A percentile compares a stretch with the other conserved stretches of the same genome.
These are phyloP conservation scores for Pyrenophora tritici-repentis DNA, from an alignment of 2,329 filamentous ascomycete species.

Conservation along the genomic window DNA sequence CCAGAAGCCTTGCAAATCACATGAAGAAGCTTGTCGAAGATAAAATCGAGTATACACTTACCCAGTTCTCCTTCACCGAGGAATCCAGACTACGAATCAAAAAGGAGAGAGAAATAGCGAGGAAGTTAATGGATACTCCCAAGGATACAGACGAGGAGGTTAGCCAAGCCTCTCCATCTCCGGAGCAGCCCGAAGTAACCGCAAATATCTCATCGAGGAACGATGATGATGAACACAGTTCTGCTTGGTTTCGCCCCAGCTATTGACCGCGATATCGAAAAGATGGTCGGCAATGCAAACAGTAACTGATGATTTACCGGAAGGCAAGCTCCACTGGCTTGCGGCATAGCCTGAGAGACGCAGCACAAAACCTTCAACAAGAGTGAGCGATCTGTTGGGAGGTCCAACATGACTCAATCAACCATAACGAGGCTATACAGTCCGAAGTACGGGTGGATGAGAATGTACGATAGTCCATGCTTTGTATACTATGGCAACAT, in stretches of 20 bases:
- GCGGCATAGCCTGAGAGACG: slow-evolving; percentile 1
- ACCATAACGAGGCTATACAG: slow-evolving; percentile 1
- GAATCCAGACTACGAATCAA: slow-evolving; percentile 11
- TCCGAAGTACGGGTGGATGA: background rate
- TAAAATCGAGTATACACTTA: slow-evolving; percentile 69
- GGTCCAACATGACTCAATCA: background rate
- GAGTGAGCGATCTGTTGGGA: slow-evolving; percentile 6
- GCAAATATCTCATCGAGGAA: slow-evolving; percentile 13
- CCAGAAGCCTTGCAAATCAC: slow-evolving; percentile 75
- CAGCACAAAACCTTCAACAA: background rate
- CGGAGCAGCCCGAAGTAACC: slow-evolving; percentile 15
- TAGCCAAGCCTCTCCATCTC: slow-evolving; percentile 9
- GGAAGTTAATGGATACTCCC: slow-evolving; percentile 6
- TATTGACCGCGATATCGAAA: too few relatives aligned
- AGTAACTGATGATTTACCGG: slow-evolving; percentile 22
- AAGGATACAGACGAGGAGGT: background rate
- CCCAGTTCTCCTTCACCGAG: slow-evolving; percentile 57
- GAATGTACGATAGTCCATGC: background rate
- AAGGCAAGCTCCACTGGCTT: slow-evolving; percentile 2
- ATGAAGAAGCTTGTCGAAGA: slow-evolving; percentile 78
- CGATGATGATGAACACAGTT: too few relatives aligned
- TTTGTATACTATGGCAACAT: background rate
- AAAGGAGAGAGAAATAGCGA: slow-evolving; percentile 10
- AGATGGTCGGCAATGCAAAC: too few relatives aligned
- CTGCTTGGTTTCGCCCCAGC: too few relatives aligned